Base-by-base conservation (phyloP, 345 rosid genomes). In the Arabidopsis arenosa region DNA sequence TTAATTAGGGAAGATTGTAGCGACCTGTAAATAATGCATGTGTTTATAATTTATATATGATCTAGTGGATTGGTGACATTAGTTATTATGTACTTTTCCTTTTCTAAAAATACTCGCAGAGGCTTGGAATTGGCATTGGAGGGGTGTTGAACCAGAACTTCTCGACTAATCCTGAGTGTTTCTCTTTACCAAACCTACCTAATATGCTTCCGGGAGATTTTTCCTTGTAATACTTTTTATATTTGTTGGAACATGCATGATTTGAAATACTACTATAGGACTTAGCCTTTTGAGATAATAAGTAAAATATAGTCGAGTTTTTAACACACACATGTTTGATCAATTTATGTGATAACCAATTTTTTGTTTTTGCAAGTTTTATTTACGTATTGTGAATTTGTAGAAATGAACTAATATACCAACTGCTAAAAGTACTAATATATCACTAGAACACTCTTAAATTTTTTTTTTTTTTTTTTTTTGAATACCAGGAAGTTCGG, bases 131-230 rank as follows among this genome's bases (percentile, higher is more conserved):
- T 36, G n/a, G 53, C 33, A 30, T 36, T 9, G 61, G 54, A 33
- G 30, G 59, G 56, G 55, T 40, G 69, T 68, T 68, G 39, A 68
- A 49, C 54, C 11, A 9, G 1, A 49, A 75, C 74, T 75, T 52
- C 56, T 75, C 48, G 79, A 41, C 48, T 3, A 68, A 75, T 60
- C 37, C 12, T 45, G 63, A 75, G 9, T 49, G 69, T 68, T 68
- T 67, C 69, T 68, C 63, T 60, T 61, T 59, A 75, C 79, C 79
- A 75, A 75, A 52, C 63, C 28, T 54, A 68, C 74, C 74, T 67
- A 75, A 59, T 9, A 60, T 39, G 48, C 30, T 23, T 67, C 68
- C 68, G 60, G 60, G 26, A 58, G 45, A 28, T 13, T 9, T 18
- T 0, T 36, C 53, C 36, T 12, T 28, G 12, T 47, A n/a, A 48